Evolutionary conservation across 257 asterid genomes (phyloP), one percentile per base, ranked within the genome.

Genomic region (Ehretia macrophylla): DNA sequence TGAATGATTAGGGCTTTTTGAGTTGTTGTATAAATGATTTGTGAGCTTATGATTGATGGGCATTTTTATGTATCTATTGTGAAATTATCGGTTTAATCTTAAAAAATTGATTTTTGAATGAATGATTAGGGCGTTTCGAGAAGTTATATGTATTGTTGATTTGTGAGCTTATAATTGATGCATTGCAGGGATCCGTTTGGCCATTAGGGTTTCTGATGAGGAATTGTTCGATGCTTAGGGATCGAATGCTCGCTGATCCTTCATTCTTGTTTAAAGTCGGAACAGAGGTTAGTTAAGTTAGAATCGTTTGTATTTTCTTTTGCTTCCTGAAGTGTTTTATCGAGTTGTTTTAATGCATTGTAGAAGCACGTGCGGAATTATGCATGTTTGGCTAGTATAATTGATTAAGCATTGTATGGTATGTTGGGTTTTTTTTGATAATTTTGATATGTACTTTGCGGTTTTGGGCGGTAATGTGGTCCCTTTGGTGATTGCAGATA

Each of bases 161-260:
- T 53, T 35, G 9, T 54, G 45, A 35, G 10, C 59, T 62, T 52
- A 27, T 52, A 20, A 46, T 17, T 59, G 39, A 48, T 9, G 13
- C 68, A 14, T 65, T 56, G 55, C 94, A 88, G 96, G 84, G 84
- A 56, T 76, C 97, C 12, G 77, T 55, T 70, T 77, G 97, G 95
- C 95, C 86, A 5, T 69, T 93, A 56, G 95, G 96, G 11, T 89
- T 86, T 72, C 69, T 89, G 51, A 89, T 93, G 93, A 84, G 88
- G 68, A 69, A 77, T 71, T 86, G 79, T 70, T 42, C 92, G 17
- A 81, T 86, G 95, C 91, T 89, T 53, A 82, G 99, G 63, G 73
- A 93, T 62, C 78, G 99, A 35, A 89, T 93, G 99, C 79, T 93
- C 53, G 97, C 86, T 17, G 99, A 93, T 80, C 97, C 97, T 0